Base-by-base conservation (phyloP, 495 filamentous ascomycete genomes). In the Neohortaea acidophila region DNA sequence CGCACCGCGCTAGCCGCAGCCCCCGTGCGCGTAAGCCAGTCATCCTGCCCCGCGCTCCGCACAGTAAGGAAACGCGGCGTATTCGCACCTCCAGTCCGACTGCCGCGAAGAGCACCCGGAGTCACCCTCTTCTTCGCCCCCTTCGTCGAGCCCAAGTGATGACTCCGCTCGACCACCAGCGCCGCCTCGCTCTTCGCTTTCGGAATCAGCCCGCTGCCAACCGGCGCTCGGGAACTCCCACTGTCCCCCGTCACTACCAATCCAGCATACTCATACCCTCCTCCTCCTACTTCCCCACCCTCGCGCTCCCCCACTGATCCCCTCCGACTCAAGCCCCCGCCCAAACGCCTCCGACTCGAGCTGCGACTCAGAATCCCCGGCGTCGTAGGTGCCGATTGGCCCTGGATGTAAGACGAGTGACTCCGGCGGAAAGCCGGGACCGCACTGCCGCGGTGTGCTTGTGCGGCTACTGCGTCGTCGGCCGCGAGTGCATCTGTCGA, bases 291-390 rank as follows among this genome's bases (percentile, higher is more conserved):
- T 21, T 22, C 7, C n/a, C 21, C 1, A 2, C 19, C 5, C 10
- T 32, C 38, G 31, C 51, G 37, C 22, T 54, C 48, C 41, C 54
- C 46, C 28, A 44, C 21, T 32, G 44, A 55, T 22, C 37, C 42
- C n/a, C 48, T 21, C 24, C 47, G 32, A 29, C 47, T 45, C 11
- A 44, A 29, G 28, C 49, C 42, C 36, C 43, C 43, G 36, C 41
- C 40, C n/a, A 51, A 44, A 29, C 41, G 45, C 37, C 39, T 51
- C 31, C 52, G 46, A 46, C 48, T 56, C n/a, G 54, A 53, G 44
- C 41, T 55, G n/a, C 57, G 51, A 33, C 52, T 55, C 17, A 62
- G 49, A 39, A 60, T 60, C 18, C 58, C 54, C 1, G 59, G 58
- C 8, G 58, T 60, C 3, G 56, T 48, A 0, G 59, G 59, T 0